These are phyloP conservation scores for Delitschia confertaspora DNA, from an alignment of 495 filamentous ascomycete genomes.

Conservation along the genomic window DNA sequence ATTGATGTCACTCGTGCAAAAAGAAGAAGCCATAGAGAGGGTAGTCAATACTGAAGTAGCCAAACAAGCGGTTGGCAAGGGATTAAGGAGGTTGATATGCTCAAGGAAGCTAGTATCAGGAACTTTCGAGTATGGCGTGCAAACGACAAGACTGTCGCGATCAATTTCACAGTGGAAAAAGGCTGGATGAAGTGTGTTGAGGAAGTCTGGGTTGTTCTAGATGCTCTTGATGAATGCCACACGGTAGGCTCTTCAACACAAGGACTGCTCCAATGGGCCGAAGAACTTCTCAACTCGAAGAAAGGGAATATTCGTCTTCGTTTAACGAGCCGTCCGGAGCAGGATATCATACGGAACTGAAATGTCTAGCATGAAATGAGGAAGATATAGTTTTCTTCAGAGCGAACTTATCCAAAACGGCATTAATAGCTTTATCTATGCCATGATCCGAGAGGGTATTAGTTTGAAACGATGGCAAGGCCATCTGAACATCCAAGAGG, in stretches of 20 bases:
- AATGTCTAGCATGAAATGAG: constrained; percentile 8
- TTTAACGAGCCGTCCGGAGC: constrained; percentile 7
- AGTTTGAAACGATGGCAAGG: not conserved
- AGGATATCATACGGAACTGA: constrained; percentile 34
- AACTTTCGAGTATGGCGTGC: too few species aligned
- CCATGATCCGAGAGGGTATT: not conserved
- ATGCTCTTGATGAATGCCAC: constrained; percentile 28
- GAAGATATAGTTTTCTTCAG: not conserved
- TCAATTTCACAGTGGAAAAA: too few species aligned
- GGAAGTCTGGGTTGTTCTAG: constrained; percentile 26
- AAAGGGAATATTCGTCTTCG: constrained; percentile 19
- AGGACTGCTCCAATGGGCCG: constrained; percentile 10
- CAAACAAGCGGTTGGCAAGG: too few species aligned
- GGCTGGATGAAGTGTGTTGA: constrained; percentile 15
- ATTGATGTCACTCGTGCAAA: too few species aligned
- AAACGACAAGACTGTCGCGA: too few species aligned
- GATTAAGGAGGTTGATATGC: too few species aligned
- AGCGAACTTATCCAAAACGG: constrained; percentile 1
- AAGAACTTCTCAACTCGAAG: constrained; percentile 9
- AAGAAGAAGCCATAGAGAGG: too few species aligned
- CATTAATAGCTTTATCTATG: constrained; percentile 1
- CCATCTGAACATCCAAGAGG: not conserved
- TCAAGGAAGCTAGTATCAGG: too few species aligned
- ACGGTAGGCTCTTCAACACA: not conserved
- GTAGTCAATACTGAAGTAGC: too few species aligned